These are phyloP conservation scores for Trichosanthes truncata DNA, from an alignment of 306 rosid genomes.

Conservation along the genomic window DNA sequence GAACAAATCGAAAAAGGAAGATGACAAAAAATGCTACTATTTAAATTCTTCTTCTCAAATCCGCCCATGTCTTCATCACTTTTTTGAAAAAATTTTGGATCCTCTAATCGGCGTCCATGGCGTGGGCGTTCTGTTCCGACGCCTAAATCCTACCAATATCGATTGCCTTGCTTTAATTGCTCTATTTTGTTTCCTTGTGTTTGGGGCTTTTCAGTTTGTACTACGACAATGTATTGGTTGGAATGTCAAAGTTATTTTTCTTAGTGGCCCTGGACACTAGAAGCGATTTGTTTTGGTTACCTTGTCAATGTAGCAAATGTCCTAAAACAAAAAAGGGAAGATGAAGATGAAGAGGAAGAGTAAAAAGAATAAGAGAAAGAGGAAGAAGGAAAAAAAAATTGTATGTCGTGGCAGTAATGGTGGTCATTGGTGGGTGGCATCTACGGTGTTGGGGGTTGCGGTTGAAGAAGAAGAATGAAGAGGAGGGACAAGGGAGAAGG, in stretches of 20 bases:
- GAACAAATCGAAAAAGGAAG: too few relatives aligned
- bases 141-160: not conserved
- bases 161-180: not conserved
- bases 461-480: too few relatives aligned
- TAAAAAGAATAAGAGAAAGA: too few relatives aligned
- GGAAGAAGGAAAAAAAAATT: too few relatives aligned
- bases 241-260: slow-evolving; percentile 57
- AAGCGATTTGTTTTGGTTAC: slow-evolving; percentile 83
- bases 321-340: not conserved
- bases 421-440: too few relatives aligned
- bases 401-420: too few relatives aligned
- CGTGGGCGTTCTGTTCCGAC: not conserved
- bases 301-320: slow-evolving; percentile 74
- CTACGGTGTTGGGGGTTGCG: too few relatives aligned
- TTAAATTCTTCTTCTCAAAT: too few relatives aligned
- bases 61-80: not conserved
- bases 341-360: too few relatives aligned
- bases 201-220: slow-evolving; percentile 55
- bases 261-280: slow-evolving; percentile 94
- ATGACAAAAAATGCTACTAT: too few relatives aligned
- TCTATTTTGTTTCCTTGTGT: not conserved
- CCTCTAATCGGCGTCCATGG: not conserved
- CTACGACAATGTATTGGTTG: slow-evolving; percentile 74
- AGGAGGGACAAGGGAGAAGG: too few relatives aligned
- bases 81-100: not conserved